phyloP scores from a whole-genome alignment of 805 yeast species.

The Brettanomyces sp. region DNA sequence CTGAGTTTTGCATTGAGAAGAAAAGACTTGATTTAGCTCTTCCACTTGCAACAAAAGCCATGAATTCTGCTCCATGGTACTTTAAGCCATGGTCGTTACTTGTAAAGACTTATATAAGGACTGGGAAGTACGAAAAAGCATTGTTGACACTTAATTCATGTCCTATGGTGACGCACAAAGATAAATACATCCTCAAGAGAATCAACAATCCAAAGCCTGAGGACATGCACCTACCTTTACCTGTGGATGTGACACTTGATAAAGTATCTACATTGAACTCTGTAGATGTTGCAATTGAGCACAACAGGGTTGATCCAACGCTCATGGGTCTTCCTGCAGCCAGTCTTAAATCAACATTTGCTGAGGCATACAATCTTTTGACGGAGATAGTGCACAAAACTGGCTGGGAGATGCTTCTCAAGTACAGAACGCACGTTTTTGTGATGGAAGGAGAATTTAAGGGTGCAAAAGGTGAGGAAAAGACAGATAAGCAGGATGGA shows the following conservation, averaged over 20 bases:
- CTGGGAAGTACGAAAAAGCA: slow-evolving; percentile 64
- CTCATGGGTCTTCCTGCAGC: slow-evolving; percentile 60
- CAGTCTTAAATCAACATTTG: slow-evolving; percentile 50
- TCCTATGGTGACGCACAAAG: slow-evolving; percentile 73
- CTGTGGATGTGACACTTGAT: slow-evolving; percentile 61
- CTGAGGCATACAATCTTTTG: slow-evolving; percentile 48
- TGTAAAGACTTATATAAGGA: slow-evolving; percentile 52
- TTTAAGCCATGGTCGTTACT: slow-evolving; percentile 66
- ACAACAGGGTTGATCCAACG: slow-evolving; percentile 52
- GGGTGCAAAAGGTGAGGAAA: slow-evolving; percentile 1
- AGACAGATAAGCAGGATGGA: too few relatives aligned
- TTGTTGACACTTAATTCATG: slow-evolving; percentile 66
- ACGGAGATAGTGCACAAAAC: slow-evolving; percentile 56
- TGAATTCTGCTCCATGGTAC: slow-evolving; percentile 65
- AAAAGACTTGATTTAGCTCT: slow-evolving; percentile 47
- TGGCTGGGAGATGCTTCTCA: slow-evolving; percentile 65
- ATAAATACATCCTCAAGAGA: slow-evolving; percentile 52
- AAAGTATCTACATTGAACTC: slow-evolving; percentile 64
- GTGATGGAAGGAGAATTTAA: slow-evolving; percentile 62
- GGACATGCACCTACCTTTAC: slow-evolving; percentile 65
- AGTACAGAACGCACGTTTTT: slow-evolving; percentile 52
- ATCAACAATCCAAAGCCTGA: slow-evolving; percentile 43
- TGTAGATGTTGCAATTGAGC: slow-evolving; percentile 56
- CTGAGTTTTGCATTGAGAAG: slow-evolving; percentile 47
- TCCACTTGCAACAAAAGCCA: slow-evolving; percentile 52